A percentile compares a stretch with the other conserved stretches of the same genome.
phyloP scores from a whole-genome alignment of 1,139 yeast species.

The Lodderomyces pseudojiufengensis region DNA sequence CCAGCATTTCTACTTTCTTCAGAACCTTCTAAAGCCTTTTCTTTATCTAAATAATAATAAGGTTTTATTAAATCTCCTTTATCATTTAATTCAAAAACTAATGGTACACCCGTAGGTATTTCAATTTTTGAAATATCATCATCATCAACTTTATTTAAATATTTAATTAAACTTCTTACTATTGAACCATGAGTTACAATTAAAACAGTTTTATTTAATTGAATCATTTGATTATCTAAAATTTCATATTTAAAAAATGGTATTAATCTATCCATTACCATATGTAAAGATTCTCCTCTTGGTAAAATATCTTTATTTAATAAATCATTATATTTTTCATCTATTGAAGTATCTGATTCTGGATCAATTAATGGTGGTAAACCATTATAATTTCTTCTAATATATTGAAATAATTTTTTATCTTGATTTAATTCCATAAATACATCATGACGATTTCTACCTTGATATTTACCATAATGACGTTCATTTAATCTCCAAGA shows the following conservation, averaged over 20 bases:
- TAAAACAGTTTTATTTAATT: slow-evolving; percentile 46
- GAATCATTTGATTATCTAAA: slow-evolving; percentile 27
- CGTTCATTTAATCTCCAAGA: slow-evolving; percentile 76
- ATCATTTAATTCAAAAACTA: slow-evolving; percentile 52
- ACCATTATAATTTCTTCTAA: slow-evolving; percentile 66
- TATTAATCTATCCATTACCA: slow-evolving; percentile 59
- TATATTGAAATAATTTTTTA: slow-evolving; percentile 49
- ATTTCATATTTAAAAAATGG: slow-evolving; percentile 52
- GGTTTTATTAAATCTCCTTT: slow-evolving; percentile 40
- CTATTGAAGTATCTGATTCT: slow-evolving; percentile 32
- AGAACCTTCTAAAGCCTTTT: slow-evolving; percentile 61
- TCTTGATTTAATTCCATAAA: slow-evolving; percentile 54
- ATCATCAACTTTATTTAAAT: slow-evolving; percentile 54
- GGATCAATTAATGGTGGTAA: slow-evolving; percentile 53
- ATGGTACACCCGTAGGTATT: slow-evolving; percentile 76
- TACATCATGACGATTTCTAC: slow-evolving; percentile 53
- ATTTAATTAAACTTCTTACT: slow-evolving; percentile 63
- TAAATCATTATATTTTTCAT: slow-evolving; percentile 42
- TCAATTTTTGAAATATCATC: slow-evolving; percentile 63
- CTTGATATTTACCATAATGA: slow-evolving; percentile 76
- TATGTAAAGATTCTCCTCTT: slow-evolving; percentile 62
- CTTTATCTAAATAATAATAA: slow-evolving; percentile 66
- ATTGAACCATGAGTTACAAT: slow-evolving; percentile 77
- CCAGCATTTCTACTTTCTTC: slow-evolving; percentile 65
- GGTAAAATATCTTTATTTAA: slow-evolving; percentile 40